A percentile compares a stretch with the other conserved stretches of the same genome.
These are phyloP conservation scores for Cairneyella variabilis DNA, from an alignment of 495 filamentous ascomycete species.

Conservation along the genomic window DNA sequence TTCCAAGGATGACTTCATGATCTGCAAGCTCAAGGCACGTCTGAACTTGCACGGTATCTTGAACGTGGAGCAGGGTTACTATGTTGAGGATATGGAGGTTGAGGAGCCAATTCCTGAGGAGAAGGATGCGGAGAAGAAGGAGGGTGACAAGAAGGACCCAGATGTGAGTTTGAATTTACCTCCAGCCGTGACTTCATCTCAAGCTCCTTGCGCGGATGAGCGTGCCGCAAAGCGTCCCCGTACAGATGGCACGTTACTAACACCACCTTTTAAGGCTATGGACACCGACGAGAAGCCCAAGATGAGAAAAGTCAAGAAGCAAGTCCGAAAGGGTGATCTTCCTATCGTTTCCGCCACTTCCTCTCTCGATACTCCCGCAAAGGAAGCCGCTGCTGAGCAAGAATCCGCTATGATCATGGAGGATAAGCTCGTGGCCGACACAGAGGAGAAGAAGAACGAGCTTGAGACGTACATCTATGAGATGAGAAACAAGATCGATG, in stretches of 20 bases:
- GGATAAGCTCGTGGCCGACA: conserved; percentile 97
- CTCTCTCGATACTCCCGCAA: conserved; percentile 65
- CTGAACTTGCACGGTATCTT: conserved; percentile 95
- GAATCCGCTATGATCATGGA: conserved; percentile 93
- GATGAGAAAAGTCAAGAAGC: conserved; percentile 98
- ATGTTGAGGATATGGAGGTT: conserved; percentile 95
- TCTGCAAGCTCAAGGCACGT: conserved; percentile 98
- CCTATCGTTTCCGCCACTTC: conserved; percentile 81
- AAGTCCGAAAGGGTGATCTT: conserved; percentile 95
- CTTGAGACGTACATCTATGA: conserved; percentile 97
- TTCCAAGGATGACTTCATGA: conserved; percentile 91
- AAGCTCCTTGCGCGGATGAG: conserved; percentile 14
- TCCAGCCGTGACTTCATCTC: background rate
- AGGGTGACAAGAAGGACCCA: conserved; percentile 56
- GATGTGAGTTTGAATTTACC: conserved; percentile 38
- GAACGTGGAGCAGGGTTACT: conserved; percentile 96
- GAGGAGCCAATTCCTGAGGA: conserved; percentile 85
- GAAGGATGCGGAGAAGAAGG: conserved; percentile 21
- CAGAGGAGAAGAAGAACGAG: conserved; percentile 99
- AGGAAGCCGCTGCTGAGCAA: conserved; percentile 66
- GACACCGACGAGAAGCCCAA: conserved; percentile 81
- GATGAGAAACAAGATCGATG: conserved; percentile 87
- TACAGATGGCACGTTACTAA: conserved; percentile 15
- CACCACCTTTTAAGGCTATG: conserved; percentile 65
- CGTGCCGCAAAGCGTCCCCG: conserved; percentile 15